These are phyloP conservation scores for Xylaria intraflava DNA, from an alignment of 495 filamentous ascomycete species.

Conservation along the genomic window DNA sequence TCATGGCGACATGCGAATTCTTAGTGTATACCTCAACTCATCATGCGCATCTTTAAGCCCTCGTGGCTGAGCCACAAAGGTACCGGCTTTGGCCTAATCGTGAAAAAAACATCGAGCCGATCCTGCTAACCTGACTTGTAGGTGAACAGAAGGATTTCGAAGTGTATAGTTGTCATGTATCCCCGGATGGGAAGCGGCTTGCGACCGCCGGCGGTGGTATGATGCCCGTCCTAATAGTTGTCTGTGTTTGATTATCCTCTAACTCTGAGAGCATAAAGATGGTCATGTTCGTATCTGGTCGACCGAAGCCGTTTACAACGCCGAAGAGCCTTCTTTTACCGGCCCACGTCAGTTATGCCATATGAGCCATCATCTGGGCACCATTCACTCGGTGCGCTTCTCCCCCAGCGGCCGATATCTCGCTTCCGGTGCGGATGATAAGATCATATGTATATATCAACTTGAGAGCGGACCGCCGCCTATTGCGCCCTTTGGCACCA, in stretches of 20 bases:
- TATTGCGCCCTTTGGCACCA: slow-evolving; percentile 54
- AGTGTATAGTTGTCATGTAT: slow-evolving; percentile 95
- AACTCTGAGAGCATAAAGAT: slow-evolving; percentile 46
- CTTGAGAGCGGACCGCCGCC: slow-evolving; percentile 74
- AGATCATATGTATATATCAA: slow-evolving; percentile 93
- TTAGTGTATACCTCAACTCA: slow-evolving; percentile 16
- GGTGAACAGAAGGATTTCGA: slow-evolving; percentile 96
- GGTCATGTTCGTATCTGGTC: slow-evolving; percentile 97
- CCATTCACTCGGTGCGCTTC: slow-evolving; percentile 94
- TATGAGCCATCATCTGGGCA: slow-evolving; percentile 96
- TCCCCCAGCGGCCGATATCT: slow-evolving; percentile 89
- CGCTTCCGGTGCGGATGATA: slow-evolving; percentile 94
- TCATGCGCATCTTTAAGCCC: slow-evolving; percentile 86
- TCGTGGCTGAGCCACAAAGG: slow-evolving; percentile 89
- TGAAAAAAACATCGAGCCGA: background rate
- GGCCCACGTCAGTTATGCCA: slow-evolving; percentile 93
- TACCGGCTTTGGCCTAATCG: slow-evolving; percentile 32
- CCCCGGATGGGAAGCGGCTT: slow-evolving; percentile 82
- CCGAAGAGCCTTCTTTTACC: slow-evolving; percentile 57
- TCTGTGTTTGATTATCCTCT: background rate
- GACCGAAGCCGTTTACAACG: slow-evolving; percentile 81
- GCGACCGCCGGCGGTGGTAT: slow-evolving; percentile 90
- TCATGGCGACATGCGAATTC: slow-evolving; percentile 27
- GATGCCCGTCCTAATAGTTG: slow-evolving; percentile 22
- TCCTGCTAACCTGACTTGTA: slow-evolving; percentile 19